phyloP scores from a whole-genome alignment of 2,329 filamentous ascomycete species.

The Pseudocercospora pini-densiflorae region DNA sequence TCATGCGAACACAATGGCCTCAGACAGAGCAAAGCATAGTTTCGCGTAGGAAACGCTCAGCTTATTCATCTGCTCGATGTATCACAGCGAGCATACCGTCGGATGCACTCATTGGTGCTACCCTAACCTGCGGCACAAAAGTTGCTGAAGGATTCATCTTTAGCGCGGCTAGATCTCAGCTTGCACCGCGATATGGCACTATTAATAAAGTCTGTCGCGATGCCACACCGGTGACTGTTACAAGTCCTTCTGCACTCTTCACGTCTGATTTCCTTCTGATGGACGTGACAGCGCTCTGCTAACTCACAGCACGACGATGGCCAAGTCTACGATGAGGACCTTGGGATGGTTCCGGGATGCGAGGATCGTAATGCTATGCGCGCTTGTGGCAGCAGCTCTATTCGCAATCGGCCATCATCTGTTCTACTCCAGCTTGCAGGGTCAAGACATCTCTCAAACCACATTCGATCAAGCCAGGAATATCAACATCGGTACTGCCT shows the following conservation, averaged over 20 bases:
- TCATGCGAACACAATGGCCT: no score
- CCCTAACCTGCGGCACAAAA: not conserved
- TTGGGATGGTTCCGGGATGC: not conserved
- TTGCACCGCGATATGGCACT: not conserved
- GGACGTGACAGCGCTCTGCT: no score
- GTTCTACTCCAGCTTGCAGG: constrained; percentile 12
- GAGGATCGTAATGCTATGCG: not conserved
- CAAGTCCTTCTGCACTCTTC: not conserved
- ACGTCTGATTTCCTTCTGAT: no score
- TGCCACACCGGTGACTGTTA: not conserved
- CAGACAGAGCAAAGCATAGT: not conserved
- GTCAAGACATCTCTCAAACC: not conserved
- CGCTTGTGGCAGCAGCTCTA: not conserved
- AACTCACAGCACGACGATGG: no score
- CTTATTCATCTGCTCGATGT: no score
- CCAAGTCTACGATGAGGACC: no score
- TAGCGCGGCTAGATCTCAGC: not conserved
- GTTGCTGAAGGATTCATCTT: not conserved
- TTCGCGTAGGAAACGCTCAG: no score
- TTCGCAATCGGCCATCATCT: constrained; percentile 12
- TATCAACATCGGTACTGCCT: constrained; percentile 14
- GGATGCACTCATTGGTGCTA: no score
- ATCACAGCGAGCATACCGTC: no score
- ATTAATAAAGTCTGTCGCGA: not conserved
- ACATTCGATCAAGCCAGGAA: constrained; percentile 8